A percentile compares a stretch with the other conserved stretches of the same genome.
phyloP scores from a whole-genome alignment of 176 grass and related monocot species.

The Musa itinerans region DNA sequence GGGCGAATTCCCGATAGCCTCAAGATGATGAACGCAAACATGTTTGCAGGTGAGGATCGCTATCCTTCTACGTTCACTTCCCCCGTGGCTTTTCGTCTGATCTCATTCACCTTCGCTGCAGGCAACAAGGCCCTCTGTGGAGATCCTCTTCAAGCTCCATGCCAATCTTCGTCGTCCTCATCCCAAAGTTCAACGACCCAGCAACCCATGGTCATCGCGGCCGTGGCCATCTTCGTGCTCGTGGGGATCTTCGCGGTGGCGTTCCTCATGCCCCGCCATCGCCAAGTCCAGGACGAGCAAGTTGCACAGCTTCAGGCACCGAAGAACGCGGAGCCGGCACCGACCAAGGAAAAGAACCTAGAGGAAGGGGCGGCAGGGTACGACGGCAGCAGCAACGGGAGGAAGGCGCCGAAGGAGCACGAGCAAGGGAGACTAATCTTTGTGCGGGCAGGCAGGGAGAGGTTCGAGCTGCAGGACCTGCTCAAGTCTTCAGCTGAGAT shows the following conservation, averaged over 20 bases:
- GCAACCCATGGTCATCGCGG: constrained; percentile 26
- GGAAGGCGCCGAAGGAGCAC: neutral
- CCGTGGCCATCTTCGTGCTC: constrained; percentile 14
- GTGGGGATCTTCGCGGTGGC: constrained; percentile 13
- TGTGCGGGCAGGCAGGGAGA: constrained; percentile 41
- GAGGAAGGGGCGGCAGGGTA: neutral
- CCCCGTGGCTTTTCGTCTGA: neutral
- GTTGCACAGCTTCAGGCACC: constrained; percentile 14
- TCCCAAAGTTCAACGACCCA: neutral
- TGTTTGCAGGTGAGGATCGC: constrained; percentile 40
- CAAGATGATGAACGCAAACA: constrained; percentile 20
- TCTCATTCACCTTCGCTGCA: neutral
- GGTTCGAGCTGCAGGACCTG: constrained; percentile 67
- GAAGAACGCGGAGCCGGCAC: neutral
- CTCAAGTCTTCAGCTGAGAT: constrained; percentile 87
- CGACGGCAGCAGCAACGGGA: constrained; percentile 3
- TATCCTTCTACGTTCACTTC: neutral
- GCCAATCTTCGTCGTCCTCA: constrained; percentile 11
- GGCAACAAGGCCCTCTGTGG: constrained; percentile 74
- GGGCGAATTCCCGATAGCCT: constrained; percentile 52
- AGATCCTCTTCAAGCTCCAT: constrained; percentile 33
- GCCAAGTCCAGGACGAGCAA: constrained; percentile 24
- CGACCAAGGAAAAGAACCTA: constrained; percentile 1
- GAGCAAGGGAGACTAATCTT: constrained; percentile 67
- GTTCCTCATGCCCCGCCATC: constrained; percentile 24